These are phyloP conservation scores for Fusarium falciforme DNA, from an alignment of 2,329 filamentous ascomycete species.

Conservation along the genomic window DNA sequence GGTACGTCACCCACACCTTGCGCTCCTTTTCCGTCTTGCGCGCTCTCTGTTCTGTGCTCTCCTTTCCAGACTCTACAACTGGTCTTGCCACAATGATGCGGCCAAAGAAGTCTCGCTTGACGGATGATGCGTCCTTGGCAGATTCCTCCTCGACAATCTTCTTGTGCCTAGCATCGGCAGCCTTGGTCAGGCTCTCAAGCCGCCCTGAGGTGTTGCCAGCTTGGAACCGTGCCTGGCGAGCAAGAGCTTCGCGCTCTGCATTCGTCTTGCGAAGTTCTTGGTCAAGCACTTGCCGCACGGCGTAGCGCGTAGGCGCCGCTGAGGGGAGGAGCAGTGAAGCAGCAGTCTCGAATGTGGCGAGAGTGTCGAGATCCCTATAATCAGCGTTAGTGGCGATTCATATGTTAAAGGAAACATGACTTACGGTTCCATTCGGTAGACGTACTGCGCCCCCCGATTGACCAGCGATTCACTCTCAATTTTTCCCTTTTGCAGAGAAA, in stretches of 20 bases:
- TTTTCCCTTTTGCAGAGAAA: slow-evolving; percentile 82
- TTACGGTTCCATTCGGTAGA: slow-evolving; percentile 96
- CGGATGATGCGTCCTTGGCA: slow-evolving; percentile 50
- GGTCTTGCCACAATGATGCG: slow-evolving; percentile 67
- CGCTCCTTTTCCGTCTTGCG: slow-evolving; percentile 57
- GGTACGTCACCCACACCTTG: slow-evolving; percentile 86
- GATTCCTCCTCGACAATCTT: slow-evolving; percentile 47
- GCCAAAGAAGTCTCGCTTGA: slow-evolving; percentile 89
- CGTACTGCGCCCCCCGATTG: slow-evolving; percentile 74
- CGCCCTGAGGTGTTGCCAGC: slow-evolving; percentile 54
- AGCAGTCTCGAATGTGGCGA: slow-evolving; percentile 80
- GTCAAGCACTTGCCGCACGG: slow-evolving; percentile 91
- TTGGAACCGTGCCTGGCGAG: slow-evolving; percentile 72
- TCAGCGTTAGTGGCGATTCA: slow-evolving; percentile 18
- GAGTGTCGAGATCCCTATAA: slow-evolving; percentile 75
- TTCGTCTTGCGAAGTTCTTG: slow-evolving; percentile 86
- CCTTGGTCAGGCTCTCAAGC: slow-evolving; percentile 45
- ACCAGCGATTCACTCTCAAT: slow-evolving; percentile 76
- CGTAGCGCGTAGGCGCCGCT: slow-evolving; percentile 84
- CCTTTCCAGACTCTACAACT: slow-evolving; percentile 55
- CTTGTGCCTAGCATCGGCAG: slow-evolving; percentile 48
- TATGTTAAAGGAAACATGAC: slow-evolving; percentile 50
- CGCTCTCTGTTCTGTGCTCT: slow-evolving; percentile 47
- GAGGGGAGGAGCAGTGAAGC: slow-evolving; percentile 65
- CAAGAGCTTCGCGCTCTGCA: slow-evolving; percentile 71